phyloP scores from a whole-genome alignment of 108 stramenopile genomes.

The Skeletonema grethae region DNA sequence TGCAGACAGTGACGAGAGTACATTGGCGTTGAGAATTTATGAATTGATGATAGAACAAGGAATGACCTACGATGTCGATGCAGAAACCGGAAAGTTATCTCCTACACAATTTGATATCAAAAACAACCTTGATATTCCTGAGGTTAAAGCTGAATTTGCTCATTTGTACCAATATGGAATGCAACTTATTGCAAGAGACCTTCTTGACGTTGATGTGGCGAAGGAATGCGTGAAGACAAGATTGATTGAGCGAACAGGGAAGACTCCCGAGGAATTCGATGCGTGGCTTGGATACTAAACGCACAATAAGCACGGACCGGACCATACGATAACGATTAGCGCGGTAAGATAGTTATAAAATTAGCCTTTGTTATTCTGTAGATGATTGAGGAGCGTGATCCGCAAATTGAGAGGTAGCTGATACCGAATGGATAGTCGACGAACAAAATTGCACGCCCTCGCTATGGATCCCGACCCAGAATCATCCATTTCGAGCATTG shows the following conservation, averaged over 20 bases:
- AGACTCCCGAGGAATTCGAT: slow-evolving; percentile 73
- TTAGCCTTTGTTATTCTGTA: slow-evolving; percentile 28
- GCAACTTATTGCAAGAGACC: slow-evolving; percentile 55
- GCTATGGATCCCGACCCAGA: slow-evolving; percentile 51
- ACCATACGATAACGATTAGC: not conserved
- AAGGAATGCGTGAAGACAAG: slow-evolving; percentile 61
- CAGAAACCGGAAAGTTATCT: slow-evolving; percentile 62
- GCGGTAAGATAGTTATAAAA: too few species aligned
- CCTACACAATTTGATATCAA: slow-evolving; percentile 76
- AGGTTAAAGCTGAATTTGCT: slow-evolving; percentile 68
- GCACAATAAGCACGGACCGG: not conserved
- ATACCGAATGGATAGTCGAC: slow-evolving; percentile 67
- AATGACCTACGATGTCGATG: slow-evolving; percentile 70
- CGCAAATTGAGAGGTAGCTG: slow-evolving; percentile 72
- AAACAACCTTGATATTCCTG: slow-evolving; percentile 67
- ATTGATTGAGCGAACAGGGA: slow-evolving; percentile 69
- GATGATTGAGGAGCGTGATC: slow-evolving; percentile 66
- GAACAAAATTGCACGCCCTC: slow-evolving; percentile 66
- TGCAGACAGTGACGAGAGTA: slow-evolving; percentile 24
- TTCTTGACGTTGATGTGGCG: slow-evolving; percentile 53
- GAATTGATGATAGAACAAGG: slow-evolving; percentile 80
- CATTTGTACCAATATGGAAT: slow-evolving; percentile 76
- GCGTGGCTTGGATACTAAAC: slow-evolving; percentile 65
- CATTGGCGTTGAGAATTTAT: slow-evolving; percentile 55
- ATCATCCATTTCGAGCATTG: slow-evolving; percentile 66